Evolutionary conservation across 306 rosid genomes (phyloP), one percentile per base, ranked within the genome.

Genomic region (Quercus dentata): DNA sequence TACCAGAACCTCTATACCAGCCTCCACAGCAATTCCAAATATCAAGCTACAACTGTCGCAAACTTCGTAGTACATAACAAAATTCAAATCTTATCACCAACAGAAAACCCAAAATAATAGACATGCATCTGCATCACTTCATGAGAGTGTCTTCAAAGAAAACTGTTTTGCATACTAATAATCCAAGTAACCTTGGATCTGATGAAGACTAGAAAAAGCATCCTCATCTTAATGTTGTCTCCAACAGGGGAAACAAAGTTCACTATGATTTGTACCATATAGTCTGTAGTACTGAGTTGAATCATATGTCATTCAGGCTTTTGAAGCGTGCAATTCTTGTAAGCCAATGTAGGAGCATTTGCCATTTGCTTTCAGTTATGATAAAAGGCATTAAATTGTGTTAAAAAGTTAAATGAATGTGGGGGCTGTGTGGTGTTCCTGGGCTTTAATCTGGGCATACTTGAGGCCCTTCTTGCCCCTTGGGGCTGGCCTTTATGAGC

Each of bases 331-430:
- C 35, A 62, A 12, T 28, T 68, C 85, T 38, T 71, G 81, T 31
- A 31, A 31, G 35, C 35, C 35, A 31, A 41, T 7, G 49, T 41
- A 9, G 65, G 49, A 46, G 72, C 76, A 14, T 55, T 70, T 59
- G 65, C 30, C 18, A 23, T 31, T 31, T 71, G 73, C 76, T 67
- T 65, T 20, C 52, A 19, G 31, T 10, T 17, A 65, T 51, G 41
- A 68, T 19, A 46, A 46, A 41, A 27, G 74, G 58, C 77, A 74
- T 83, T 41, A 46, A 74, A 52, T 69, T 78, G 72, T 2, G 23
- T 18, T 31, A 27, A 67, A 67, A 61, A 31, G 35, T 4, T 31
- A 31, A 31, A 31, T 4, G 5, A 31, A 69, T 82, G 75, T 77
- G 28, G 85, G 62, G 77, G 35, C 35, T 59, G 8, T 25, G 14